Conservation (phyloP, 495 filamentous ascomycete genomes). For the Talaromyces trachyspermus region DNA sequence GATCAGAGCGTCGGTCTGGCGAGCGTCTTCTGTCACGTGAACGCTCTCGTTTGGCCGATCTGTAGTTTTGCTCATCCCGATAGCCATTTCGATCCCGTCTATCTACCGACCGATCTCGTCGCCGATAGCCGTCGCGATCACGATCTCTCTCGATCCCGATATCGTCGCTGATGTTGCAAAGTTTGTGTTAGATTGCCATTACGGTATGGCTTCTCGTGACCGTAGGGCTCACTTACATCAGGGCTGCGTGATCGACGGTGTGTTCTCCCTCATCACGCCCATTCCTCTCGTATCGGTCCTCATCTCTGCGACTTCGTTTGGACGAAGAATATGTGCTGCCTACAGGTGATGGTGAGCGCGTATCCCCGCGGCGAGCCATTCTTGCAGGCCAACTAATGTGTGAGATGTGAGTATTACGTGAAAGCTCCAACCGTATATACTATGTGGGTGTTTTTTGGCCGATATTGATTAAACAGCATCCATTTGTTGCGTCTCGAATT, state of each 20-base stretch:
- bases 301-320: constrained; percentile 64
- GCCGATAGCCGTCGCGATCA: constrained; percentile 55
- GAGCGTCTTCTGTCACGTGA: constrained; percentile 58
- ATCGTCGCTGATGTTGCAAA: constrained; percentile 42
- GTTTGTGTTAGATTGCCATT: not conserved
- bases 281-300: constrained; percentile 62
- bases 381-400: constrained; percentile 47
- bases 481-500: not conserved
- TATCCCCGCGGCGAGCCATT: constrained; percentile 87
- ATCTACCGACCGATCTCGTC: constrained; percentile 69
- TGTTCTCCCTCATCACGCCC: constrained; percentile 56
- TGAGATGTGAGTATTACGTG: constrained; percentile 59
- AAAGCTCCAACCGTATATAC: constrained; percentile 15
- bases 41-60: constrained; percentile 52
- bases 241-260: constrained; percentile 64
- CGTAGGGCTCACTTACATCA: constrained; percentile 47
- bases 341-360: constrained; percentile 94
- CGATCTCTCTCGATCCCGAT: constrained; percentile 53
- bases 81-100: constrained; percentile 57
- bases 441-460: not conserved
- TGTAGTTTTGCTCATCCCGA: constrained; percentile 61
- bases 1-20: constrained; percentile 50
- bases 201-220: not conserved
- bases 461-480: constrained; percentile 2
- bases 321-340: constrained; percentile 76